Evolutionary conservation across 2,329 filamentous ascomycete genomes (phyloP).

Genomic region (Sporothrix brasiliensis): DNA sequence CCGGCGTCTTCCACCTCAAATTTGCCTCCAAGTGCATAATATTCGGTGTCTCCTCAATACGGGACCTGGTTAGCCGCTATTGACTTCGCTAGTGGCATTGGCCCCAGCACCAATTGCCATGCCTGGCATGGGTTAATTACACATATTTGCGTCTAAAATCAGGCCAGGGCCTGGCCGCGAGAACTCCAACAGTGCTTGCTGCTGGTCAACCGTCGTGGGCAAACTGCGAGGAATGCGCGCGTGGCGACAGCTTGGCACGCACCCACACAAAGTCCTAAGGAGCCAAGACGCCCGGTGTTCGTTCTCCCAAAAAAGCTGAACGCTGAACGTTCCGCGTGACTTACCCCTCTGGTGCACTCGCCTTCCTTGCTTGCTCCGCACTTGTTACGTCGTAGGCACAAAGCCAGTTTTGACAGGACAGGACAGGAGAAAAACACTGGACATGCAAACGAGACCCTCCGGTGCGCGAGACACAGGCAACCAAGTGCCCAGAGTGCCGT

Average conservation of each 20-base stretch:
- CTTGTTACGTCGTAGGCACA: slow-evolving; percentile 24
- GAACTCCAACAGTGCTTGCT: too few relatives aligned
- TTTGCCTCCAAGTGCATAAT: too few relatives aligned
- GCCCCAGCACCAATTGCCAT: too few relatives aligned
- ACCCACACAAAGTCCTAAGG: background rate
- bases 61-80: too few relatives aligned
- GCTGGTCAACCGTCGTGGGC: background rate
- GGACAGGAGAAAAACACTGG: background rate
- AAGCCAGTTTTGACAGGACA: slow-evolving; percentile 4
- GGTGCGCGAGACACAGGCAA: slow-evolving; percentile 11
- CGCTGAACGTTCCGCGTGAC: slow-evolving; percentile 21
- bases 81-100: too few relatives aligned
- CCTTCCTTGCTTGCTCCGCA: slow-evolving; percentile 24
- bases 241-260: slow-evolving; percentile 17
- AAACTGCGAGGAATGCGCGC: background rate
- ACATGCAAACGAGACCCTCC: slow-evolving; percentile 2
- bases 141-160: too few relatives aligned
- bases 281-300: background rate
- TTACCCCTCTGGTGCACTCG: slow-evolving; percentile 8
- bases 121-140: too few relatives aligned
- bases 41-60: too few relatives aligned
- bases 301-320: background rate
- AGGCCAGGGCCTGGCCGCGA: too few relatives aligned
- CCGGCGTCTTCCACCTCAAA: too few relatives aligned
- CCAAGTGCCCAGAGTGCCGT: background rate